These are phyloP conservation scores for Mycena amicta DNA, from an alignment of 768 basidiomycete species.

Conservation along the genomic window DNA sequence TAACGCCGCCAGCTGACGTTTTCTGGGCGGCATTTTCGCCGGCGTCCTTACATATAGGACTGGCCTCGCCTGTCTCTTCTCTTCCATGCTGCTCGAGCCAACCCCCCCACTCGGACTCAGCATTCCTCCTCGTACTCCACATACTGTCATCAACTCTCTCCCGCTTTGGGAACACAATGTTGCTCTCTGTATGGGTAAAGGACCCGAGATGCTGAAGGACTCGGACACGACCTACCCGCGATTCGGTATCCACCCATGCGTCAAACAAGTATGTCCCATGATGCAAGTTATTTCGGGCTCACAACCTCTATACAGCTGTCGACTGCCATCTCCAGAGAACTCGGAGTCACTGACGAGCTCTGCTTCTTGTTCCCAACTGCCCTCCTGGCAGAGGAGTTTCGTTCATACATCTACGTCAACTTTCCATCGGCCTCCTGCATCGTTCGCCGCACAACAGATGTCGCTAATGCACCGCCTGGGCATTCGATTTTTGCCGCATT, in stretches of 20 bases:
- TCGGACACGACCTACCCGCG: conserved; percentile 14
- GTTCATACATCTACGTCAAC: conserved; percentile 3
- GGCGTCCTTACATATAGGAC: too few relatives aligned
- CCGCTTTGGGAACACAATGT: conserved; percentile 14
- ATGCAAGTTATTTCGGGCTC: not conserved
- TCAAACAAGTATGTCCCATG: conserved; percentile 2
- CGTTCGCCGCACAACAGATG: conserved; percentile 9
- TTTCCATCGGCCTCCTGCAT: conserved; percentile 7
- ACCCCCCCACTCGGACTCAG: conserved; percentile 2
- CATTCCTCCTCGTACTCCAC: conserved; percentile 15
- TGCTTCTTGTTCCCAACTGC: conserved; percentile 15
- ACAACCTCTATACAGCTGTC: conserved; percentile 7
- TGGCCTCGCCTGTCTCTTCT: not conserved
- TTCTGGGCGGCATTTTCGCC: too few relatives aligned
- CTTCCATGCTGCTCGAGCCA: not conserved
- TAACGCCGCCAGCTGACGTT: too few relatives aligned
- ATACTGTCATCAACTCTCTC: conserved; percentile 7
- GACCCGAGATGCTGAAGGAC: not conserved
- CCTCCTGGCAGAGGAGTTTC: conserved; percentile 14
- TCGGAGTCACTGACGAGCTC: not conserved
- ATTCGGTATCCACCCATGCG: conserved; percentile 7
- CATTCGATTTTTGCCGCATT: conserved; percentile 15
- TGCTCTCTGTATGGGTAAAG: not conserved
- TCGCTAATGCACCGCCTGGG: conserved; percentile 4
- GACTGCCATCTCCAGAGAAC: not conserved